Evolutionary conservation across 139 green algal genomes (phyloP).

Genomic region (Haematococcus lacustris): DNA sequence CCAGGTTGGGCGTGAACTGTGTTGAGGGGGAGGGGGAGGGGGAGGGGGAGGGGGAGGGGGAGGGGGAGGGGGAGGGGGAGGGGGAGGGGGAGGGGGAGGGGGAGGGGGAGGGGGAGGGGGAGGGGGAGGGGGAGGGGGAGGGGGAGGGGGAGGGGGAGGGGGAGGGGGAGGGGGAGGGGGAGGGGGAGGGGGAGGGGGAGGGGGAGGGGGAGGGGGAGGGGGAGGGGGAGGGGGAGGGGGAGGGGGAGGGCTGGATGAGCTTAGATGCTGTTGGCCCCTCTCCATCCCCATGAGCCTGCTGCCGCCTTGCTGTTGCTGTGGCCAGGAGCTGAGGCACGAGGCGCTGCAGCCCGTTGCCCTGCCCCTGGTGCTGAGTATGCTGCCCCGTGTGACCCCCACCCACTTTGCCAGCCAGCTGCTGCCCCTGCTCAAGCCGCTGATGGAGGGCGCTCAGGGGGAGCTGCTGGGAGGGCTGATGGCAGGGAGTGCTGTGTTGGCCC

Average conservation of each 20-base stretch:
- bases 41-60: background rate
- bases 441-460: constrained; percentile 36
- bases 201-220: background rate
- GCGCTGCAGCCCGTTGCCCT: constrained; percentile 45
- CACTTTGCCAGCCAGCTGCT: constrained; percentile 41
- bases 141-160: no score
- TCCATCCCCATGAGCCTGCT: no score
- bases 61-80: background rate
- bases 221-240: background rate
- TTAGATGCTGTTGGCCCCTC: background rate
- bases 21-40: background rate
- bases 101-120: no score
- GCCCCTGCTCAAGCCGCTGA: constrained; percentile 37
- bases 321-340: constrained; percentile 40
- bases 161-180: no score
- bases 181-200: no score
- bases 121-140: no score
- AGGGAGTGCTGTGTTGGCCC: constrained; percentile 21
- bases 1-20: no score
- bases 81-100: no score
- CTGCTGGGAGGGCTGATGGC: constrained; percentile 44
- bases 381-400: constrained; percentile 24
- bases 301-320: no score
- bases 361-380: constrained; percentile 53
- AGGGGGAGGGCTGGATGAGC: background rate